A percentile compares a stretch with the other conserved stretches of the same genome.
These are phyloP conservation scores for Asterochloris erici DNA, from an alignment of 139 green algal genomes.

Conservation along the genomic window DNA sequence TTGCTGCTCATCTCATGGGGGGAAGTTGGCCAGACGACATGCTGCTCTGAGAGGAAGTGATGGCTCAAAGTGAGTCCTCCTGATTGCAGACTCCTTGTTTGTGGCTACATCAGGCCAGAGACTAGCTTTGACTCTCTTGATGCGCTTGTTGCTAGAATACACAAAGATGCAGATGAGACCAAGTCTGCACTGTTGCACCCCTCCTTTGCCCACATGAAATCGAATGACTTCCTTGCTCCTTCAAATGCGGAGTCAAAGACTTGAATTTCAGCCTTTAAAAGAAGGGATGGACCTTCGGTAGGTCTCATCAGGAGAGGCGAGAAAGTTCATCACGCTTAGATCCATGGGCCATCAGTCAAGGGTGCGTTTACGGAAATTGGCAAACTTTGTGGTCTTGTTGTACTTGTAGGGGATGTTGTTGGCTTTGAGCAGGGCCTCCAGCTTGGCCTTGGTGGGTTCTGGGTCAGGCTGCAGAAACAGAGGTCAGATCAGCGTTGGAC, in stretches of 20 bases:
- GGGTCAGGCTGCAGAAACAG: constrained; percentile 57
- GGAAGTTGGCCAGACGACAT: not conserved
- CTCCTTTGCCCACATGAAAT: not conserved
- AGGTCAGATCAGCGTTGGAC: no score
- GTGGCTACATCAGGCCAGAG: constrained; percentile 88
- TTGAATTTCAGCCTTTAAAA: no score
- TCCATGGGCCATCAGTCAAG: constrained; percentile 22
- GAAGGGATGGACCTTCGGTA: no score
- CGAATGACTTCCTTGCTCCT: not conserved
- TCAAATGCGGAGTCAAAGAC: no score
- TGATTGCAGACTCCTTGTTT: constrained; percentile 59
- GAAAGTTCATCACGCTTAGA: not conserved
- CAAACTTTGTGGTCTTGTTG: constrained; percentile 80
- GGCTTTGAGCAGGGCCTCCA: constrained; percentile 62
- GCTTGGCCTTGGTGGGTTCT: constrained; percentile 57
- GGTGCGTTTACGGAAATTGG: constrained; percentile 62
- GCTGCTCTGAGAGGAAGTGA: not conserved
- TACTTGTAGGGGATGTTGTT: constrained; percentile 65
- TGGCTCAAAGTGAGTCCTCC: not conserved
- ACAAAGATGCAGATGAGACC: constrained; percentile 63
- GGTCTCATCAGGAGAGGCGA: no score
- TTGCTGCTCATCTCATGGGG: no score
- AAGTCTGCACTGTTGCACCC: constrained; percentile 43
- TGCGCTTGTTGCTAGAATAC: constrained; percentile 72
- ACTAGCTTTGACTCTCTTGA: constrained; percentile 76